Base-by-base conservation (phyloP, 2,329 filamentous ascomycete species). In the Botrytis squamosa region DNA sequence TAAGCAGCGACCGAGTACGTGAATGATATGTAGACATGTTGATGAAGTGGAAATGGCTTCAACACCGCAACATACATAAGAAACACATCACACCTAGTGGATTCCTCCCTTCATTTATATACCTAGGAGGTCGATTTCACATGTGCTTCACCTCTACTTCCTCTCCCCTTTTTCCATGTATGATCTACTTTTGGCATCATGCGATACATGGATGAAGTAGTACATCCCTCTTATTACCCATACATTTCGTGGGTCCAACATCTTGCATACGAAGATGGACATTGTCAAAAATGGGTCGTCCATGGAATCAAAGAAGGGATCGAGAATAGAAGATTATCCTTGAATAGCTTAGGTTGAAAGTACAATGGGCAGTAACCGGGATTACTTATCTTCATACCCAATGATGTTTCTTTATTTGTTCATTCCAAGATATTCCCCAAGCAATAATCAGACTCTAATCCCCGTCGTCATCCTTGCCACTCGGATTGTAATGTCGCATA, bases 251-350 rank as follows among this genome's bases (percentile, higher is more conserved):
- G 49, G 52, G 49, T 70, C 49, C 38, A 42, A 38, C 52, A 70
- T 70, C 38, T 46, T 70, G 67, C 67, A 69, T 68, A 44, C 49
- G 65, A 55, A 49, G 65, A 69, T 69, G 49, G 66, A 36, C 55
- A 69, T 69, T 2, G 36, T 25, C 36, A 57, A 67, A 67, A 44
- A 70, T 49, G 40, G 64, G 44, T 38, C n/a, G 33, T 38, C 33
- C 44, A 67, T 67, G 33, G 68, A 70, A 70, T 60, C 14, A 70
- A 70, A 70, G 68, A 70, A 70, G 68, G 68, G 40, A 63, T 36
- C 29, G 68, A 63, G 33, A 62, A 70, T 20, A 22, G 55, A 63
- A 49, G 29, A 70, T 22, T n/a, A 38, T n/a, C 68, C 68, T 52
- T 63, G 3, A 49, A 4, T 4, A 16, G 55, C 12, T 63, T 70